Conservation (phyloP, 345 rosid species). For the Nasturtium officinale region DNA sequence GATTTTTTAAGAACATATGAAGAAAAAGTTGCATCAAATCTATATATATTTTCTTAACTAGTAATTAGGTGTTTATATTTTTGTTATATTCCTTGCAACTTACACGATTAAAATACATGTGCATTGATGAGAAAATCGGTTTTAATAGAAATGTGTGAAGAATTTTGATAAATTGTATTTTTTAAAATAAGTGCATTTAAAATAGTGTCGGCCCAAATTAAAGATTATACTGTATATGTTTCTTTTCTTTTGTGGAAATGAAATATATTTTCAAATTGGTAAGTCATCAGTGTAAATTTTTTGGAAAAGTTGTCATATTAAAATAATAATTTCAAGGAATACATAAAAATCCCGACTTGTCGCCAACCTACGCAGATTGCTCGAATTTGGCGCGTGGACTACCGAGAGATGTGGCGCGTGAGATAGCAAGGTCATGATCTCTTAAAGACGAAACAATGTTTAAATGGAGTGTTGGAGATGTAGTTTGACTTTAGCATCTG, state of each 20-base stretch:
- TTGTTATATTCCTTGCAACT: neutral
- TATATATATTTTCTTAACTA: neutral
- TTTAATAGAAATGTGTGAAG: neutral
- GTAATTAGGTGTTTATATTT: neutral
- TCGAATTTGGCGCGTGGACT: conserved; percentile 33
- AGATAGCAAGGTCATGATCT: too few relatives aligned
- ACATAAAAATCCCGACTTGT: neutral
- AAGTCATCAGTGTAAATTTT: neutral
- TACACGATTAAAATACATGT: neutral
- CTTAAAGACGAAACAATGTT: conserved; percentile 5
- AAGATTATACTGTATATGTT: too few relatives aligned
- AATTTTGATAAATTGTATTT: neutral
- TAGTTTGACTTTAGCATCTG: conserved; percentile 44
- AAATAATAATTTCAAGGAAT: neutral
- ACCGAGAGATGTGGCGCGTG: conserved; percentile 25
- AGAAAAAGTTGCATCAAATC: neutral
- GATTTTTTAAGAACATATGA: neutral
- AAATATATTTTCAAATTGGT: conserved; percentile 1
- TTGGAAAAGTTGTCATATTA: neutral
- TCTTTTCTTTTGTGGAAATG: too few relatives aligned
- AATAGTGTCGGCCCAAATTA: neutral
- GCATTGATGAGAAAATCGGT: neutral
- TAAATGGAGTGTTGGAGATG: conserved; percentile 34
- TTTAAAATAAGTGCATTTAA: neutral
- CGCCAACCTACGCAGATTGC: neutral